phyloP scores from a whole-genome alignment of 2,329 filamentous ascomycete species.

The Cladosporium sp. region DNA sequence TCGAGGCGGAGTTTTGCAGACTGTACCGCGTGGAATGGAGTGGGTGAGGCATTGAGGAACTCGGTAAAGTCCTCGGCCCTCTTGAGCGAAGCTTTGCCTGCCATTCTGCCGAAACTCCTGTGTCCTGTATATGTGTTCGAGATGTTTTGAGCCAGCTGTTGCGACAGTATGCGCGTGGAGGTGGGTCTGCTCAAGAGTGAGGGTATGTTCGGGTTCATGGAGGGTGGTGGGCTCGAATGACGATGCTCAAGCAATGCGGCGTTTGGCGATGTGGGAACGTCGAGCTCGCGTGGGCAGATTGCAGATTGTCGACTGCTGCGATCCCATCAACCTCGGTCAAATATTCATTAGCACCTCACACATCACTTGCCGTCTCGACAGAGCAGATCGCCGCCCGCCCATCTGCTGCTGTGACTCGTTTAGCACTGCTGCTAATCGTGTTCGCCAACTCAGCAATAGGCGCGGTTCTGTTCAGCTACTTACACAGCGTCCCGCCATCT shows the following conservation, averaged over 20 bases:
- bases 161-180: background rate
- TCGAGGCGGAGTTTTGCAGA: slow-evolving; percentile 71
- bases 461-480: too few species aligned
- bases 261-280: background rate
- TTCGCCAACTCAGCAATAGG: too few species aligned
- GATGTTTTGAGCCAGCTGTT: background rate
- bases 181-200: background rate
- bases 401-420: too few species aligned
- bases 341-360: too few species aligned
- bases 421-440: too few species aligned
- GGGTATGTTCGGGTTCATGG: background rate
- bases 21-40: slow-evolving; percentile 90
- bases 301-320: too few species aligned
- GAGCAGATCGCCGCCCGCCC: too few species aligned
- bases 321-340: background rate
- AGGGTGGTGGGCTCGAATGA: background rate
- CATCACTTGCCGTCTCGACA: too few species aligned
- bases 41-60: slow-evolving; percentile 92
- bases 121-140: background rate
- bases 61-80: slow-evolving; percentile 77
- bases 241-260: background rate
- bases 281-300: background rate
- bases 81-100: slow-evolving; percentile 37
- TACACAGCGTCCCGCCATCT: too few species aligned
- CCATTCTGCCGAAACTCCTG: slow-evolving; percentile 20